Evolutionary conservation across 495 filamentous ascomycete species (phyloP), one percentile per base, ranked within the genome.

Genomic region (Staphylotrichum tortipilum): DNA sequence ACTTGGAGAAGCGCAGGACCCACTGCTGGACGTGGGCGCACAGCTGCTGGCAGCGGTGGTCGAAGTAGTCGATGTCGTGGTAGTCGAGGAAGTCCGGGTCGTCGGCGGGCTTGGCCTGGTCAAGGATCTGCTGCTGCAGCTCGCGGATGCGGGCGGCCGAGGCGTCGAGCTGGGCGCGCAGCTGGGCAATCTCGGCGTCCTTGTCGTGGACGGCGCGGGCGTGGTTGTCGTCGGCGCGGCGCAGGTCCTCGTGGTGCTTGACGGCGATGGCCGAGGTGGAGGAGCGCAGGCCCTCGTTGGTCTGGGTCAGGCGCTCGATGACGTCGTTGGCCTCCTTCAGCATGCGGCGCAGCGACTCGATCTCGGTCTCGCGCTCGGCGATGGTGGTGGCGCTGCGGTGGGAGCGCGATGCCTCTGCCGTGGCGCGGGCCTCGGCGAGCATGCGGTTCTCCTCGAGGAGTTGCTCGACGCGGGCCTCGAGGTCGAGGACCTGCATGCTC

Each of bases 1-100:
- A 86, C 60, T 94, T 95, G 48, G 89, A 95, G 73, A 97, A 98
- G 60, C 90, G 86, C 52, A 94, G 73, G 28, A 96, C 87, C 89
- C 90, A 98, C 69, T 91, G 86, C 60, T 94, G 90, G 14, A 95
- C 88, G 57, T 94, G 89, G 56, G 87, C 83, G 63, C 88, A 97
- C 14, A 98, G 79, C 62, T 90, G 81, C 60, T 95, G 87, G 67
- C 91, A 96, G n/a, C 88, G 87, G 59, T 79, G 80, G 55, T 92
- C 86, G 60, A 98, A 97, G 71, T 95, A 89, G 63, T 95, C 88
- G 56, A 94, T 87, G 61, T 96, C 92, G 56, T 82, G 80, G 41
- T 88, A 72, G 42, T 78, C 78, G 52, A 97, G 81, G 62, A 94
- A 90, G 44, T 84, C 78, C 57, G 83, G 79, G 49, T 83, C 79